Percentiles rank a stretch among this genome's conserved stretches.
These are phyloP conservation scores for Persicaria tinctoria DNA, from an alignment of 148 eudicot species.

Conservation along the genomic window DNA sequence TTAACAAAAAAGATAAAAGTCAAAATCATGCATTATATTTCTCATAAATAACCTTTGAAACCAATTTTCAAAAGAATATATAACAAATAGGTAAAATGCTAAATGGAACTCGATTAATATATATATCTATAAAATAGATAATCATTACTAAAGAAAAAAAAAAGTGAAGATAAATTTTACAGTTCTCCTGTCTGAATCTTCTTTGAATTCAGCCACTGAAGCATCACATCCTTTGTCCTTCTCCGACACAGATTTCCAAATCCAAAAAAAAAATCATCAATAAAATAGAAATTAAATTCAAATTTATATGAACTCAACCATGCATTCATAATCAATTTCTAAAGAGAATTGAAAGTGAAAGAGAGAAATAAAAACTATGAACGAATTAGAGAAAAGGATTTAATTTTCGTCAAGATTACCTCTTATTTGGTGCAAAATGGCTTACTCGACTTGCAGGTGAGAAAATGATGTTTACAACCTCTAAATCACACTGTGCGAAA, in stretches of 20 bases:
- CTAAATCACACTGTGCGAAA: slow-evolving; percentile 17
- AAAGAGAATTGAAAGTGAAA: neutral
- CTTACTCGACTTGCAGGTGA: slow-evolving; percentile 27
- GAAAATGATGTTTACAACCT: slow-evolving; percentile 19
- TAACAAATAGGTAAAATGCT: too few species aligned
- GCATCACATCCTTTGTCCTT: neutral
- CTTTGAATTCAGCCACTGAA: neutral
- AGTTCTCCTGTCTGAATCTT: neutral
- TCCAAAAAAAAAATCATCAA: neutral
- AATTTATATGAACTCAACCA: neutral
- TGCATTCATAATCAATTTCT: neutral
- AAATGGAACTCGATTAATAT: too few species aligned
- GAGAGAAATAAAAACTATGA: neutral
- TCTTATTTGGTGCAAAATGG: slow-evolving; percentile 22
- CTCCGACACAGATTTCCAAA: neutral
- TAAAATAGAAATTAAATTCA: neutral
- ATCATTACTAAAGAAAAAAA: neutral
- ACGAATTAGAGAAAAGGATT: too few species aligned
- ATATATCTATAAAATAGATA: neutral
- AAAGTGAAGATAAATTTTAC: neutral
- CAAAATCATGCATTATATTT: too few species aligned
- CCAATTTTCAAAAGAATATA: too few species aligned
- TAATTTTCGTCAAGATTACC: slow-evolving; percentile 11
- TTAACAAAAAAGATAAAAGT: too few species aligned
- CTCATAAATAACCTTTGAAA: too few species aligned